phyloP scores from a whole-genome alignment of 2,329 filamentous ascomycete genomes.

The Stachybotrys chlorohalonatus region DNA sequence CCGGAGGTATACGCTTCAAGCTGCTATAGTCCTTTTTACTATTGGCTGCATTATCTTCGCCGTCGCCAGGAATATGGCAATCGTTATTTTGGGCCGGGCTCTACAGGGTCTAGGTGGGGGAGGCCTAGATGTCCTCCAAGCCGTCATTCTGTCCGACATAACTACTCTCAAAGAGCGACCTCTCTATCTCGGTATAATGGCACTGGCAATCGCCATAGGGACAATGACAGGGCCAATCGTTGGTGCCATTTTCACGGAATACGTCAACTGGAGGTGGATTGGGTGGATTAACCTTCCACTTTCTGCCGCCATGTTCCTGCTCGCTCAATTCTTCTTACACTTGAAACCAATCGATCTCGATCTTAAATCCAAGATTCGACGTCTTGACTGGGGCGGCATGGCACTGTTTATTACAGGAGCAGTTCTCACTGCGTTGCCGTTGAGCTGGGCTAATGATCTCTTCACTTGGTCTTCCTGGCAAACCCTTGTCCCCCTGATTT shows the following conservation, averaged over 20 bases:
- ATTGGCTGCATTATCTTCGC: conserved; percentile 31
- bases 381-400: conserved; percentile 25
- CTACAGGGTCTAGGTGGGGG: conserved; percentile 23
- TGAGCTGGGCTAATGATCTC: conserved; percentile 22
- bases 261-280: conserved; percentile 21
- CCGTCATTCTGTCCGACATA: conserved; percentile 23
- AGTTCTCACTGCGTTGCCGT: conserved; percentile 16
- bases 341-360: conserved; percentile 3
- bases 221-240: conserved; percentile 13
- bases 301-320: conserved; percentile 8
- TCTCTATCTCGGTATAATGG: conserved; percentile 14
- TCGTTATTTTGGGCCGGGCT: conserved; percentile 20
- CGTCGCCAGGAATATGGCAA: conserved; percentile 15
- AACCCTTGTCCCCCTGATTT: conserved; percentile 21
- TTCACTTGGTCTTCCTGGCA: conserved; percentile 22
- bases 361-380: conserved; percentile 7
- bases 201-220: conserved; percentile 12
- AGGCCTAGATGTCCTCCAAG: conserved; percentile 19
- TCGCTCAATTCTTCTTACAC: conserved; percentile 14
- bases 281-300: conserved; percentile 23
- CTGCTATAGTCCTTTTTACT: conserved; percentile 20
- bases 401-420: conserved; percentile 13
- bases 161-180: conserved; percentile 21
- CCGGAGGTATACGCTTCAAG: conserved; percentile 19
- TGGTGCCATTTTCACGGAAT: conserved; percentile 14